Percentiles rank a stretch among this genome's conserved stretches.
Evolutionary conservation across 2,329 filamentous ascomycete species (phyloP).

Genomic region (Dichotomopilus funicola): DNA sequence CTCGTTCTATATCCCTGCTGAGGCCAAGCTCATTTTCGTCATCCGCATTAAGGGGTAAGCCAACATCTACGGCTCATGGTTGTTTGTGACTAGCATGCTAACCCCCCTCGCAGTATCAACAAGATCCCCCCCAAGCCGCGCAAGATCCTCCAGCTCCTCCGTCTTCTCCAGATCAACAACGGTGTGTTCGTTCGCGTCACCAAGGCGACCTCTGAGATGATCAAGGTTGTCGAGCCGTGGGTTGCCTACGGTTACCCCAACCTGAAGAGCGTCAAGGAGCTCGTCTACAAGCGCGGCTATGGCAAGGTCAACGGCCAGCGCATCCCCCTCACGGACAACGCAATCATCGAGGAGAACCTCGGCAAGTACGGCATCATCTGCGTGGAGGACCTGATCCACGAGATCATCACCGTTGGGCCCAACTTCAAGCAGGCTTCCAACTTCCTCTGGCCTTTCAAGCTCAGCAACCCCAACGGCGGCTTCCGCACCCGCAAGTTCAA

Average conservation of each 20-base stretch:
- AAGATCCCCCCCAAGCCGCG: slow-evolving; percentile 99
- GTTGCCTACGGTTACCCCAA: slow-evolving; percentile 99
- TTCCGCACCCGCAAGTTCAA: slow-evolving; percentile 98
- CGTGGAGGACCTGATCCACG: slow-evolving; percentile 98
- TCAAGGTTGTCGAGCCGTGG: slow-evolving; percentile 98
- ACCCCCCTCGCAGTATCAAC: slow-evolving; percentile 71
- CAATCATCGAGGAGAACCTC: slow-evolving; percentile 92
- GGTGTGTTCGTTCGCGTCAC: slow-evolving; percentile 96
- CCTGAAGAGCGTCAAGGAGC: slow-evolving; percentile 97
- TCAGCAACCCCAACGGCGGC: slow-evolving; percentile 94
- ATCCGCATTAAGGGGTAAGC: slow-evolving; percentile 94
- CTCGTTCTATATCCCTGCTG: slow-evolving; percentile 87
- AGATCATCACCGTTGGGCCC: slow-evolving; percentile 97
- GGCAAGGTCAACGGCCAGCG: slow-evolving; percentile 99
- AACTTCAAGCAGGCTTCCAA: slow-evolving; percentile 99
- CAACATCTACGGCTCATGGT: slow-evolving; percentile 4
- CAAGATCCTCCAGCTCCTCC: slow-evolving; percentile 99
- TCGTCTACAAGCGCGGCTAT: slow-evolving; percentile 99
- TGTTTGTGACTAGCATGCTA: slow-evolving; percentile 11
- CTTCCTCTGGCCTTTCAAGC: slow-evolving; percentile 99
- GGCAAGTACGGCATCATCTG: slow-evolving; percentile 99
- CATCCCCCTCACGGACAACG: slow-evolving; percentile 91
- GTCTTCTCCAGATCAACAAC: slow-evolving; percentile 99
- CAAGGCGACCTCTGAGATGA: slow-evolving; percentile 96
- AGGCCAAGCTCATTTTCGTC: slow-evolving; percentile 95